Base-by-base conservation (phyloP, 139 green algal species). In the Chlamydomonas sphaeroides region DNA sequence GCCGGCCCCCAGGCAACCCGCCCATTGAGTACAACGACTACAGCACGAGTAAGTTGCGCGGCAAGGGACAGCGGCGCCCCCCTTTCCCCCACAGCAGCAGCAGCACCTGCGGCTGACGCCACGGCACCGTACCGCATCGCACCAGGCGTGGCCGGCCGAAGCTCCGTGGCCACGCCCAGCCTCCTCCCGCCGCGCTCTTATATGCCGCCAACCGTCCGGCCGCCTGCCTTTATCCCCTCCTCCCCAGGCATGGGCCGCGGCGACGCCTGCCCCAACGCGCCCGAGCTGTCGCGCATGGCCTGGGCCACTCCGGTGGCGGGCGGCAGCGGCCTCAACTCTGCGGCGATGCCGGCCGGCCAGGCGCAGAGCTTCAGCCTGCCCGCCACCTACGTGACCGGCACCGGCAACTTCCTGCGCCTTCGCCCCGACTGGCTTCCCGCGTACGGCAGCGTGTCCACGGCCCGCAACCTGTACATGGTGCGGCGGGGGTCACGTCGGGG, bases 321-420 rank as follows among this genome's bases (percentile, higher is more conserved):
- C n/a, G 57, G 56, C 57, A 39, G 26, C 18, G 57, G 35, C 28
- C 20, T 80, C 38, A 80, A 61, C 41, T 23, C 59, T 21, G 5
- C 59, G 3, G 25, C 32, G 17, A 21, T 80, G 39, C 39, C 39
- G 2, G 20, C 25, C 2, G 73, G 39, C 39, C 15, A 5, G 14
- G 7, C 59, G 39, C 5, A 2, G 8, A 62, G 15, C 3, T 80
- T 61, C 41, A 59, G 15, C 39, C 73, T 80, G 28, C 59, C 59
- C 5, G 73, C 73, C 25, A 80, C 73, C 28, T 80, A 59, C 73
- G 59, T 80, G 41, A 80, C 73, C 2, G 57, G 59, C 39, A 65
- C 7, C 39, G 42, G 42, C 56, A 70, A 70, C 73, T 70, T 68
- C 38, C 20, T 80, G 39, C 59, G 73, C 15, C 30, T 53, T 10